These are phyloP conservation scores for Penicillium sp. DNA, from an alignment of 2,329 filamentous ascomycete species.

Conservation along the genomic window DNA sequence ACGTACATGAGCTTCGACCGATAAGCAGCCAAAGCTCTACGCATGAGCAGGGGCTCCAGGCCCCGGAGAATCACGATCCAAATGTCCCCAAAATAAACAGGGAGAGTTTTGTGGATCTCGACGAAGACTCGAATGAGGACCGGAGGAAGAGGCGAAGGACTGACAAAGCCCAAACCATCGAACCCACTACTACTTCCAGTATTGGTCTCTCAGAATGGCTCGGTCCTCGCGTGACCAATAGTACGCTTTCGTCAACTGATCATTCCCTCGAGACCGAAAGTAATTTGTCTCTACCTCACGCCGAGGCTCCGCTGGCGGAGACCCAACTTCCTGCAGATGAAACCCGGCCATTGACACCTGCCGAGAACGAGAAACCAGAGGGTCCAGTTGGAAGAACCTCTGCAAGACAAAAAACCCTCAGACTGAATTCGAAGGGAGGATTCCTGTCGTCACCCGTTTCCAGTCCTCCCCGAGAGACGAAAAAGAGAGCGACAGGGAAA, in stretches of 20 bases:
- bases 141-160: slow-evolving; percentile 40
- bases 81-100: background rate
- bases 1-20: background rate
- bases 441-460: slow-evolving; percentile 40
- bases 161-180: slow-evolving; percentile 13
- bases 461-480: slow-evolving; percentile 16
- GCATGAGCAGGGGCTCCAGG: background rate
- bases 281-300: background rate
- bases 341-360: background rate
- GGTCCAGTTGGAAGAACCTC: slow-evolving; percentile 26
- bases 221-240: background rate
- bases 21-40: background rate
- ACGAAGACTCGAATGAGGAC: slow-evolving; percentile 34
- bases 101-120: background rate
- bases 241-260: background rate
- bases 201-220: slow-evolving; percentile 20
- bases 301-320: slow-evolving; percentile 2
- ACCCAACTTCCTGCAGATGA: background rate
- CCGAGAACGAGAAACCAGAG: background rate
- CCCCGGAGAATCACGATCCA: background rate
- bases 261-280: background rate
- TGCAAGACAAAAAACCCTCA: slow-evolving; percentile 50
- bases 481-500: slow-evolving; percentile 25
- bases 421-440: slow-evolving; percentile 45
- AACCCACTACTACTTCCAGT: slow-evolving; percentile 6